These are phyloP conservation scores for Acidiella bohemica DNA, from an alignment of 495 filamentous ascomycete genomes.

Conservation along the genomic window DNA sequence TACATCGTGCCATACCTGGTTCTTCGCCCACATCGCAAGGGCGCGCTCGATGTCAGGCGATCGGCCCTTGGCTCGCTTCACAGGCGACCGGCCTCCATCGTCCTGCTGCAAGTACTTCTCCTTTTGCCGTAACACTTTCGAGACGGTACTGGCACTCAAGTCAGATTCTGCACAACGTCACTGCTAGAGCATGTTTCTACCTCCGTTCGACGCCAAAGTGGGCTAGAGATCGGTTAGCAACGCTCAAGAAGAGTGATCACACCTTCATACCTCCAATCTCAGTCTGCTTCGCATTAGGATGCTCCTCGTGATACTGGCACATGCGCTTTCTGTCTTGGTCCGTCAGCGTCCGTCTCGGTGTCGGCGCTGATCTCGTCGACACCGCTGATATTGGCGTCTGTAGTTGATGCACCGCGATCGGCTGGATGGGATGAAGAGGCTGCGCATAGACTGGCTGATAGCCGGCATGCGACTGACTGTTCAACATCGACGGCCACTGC, in stretches of 20 bases:
- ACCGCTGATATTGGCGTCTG: conserved; percentile 33
- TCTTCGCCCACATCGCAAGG: conserved; percentile 76
- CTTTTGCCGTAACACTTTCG: conserved; percentile 90
- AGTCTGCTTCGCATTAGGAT: conserved; percentile 91
- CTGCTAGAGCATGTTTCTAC: conserved; percentile 37
- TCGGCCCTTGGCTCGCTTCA: conserved; percentile 80
- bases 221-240: conserved; percentile 37
- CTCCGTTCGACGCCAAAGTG: conserved; percentile 97
- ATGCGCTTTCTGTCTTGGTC: conserved; percentile 84
- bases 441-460: conserved; percentile 27
- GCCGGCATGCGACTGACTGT: conserved; percentile 31
- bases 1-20: conserved; percentile 26
- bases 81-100: conserved; percentile 73
- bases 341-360: conserved; percentile 79
- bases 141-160: conserved; percentile 63
- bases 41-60: conserved; percentile 92
- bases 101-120: conserved; percentile 90
- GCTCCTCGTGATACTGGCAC: conserved; percentile 90
- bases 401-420: conserved; percentile 27
- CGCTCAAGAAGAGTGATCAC: not conserved
- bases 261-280: conserved; percentile 73
- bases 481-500: conserved; percentile 41
- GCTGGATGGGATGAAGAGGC: conserved; percentile 24
- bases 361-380: conserved; percentile 37
- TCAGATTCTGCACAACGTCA: not conserved